Evolutionary conservation across 768 basidiomycete genomes (phyloP), one percentile per base, ranked within the genome.

Genomic region (Suillus subaureus): DNA sequence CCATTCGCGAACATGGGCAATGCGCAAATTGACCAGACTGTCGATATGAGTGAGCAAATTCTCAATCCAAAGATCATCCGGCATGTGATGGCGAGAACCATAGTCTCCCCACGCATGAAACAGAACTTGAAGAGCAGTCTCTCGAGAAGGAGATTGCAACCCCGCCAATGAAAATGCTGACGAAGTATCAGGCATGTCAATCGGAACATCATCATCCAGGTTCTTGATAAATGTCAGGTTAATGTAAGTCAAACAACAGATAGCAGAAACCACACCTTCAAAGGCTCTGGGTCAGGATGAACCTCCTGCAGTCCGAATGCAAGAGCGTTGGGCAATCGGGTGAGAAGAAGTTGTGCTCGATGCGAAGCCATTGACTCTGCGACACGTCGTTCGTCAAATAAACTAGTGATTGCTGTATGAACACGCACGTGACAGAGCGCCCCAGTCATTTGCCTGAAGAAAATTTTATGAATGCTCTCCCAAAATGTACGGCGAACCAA

Each of bases 361-460:
- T 85, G 83, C 21, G 81, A 79, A 3, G 80, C 79, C 71, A 85
- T 79, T 1, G 81, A 84, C 77, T 84, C 84, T 85, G 64, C 11
- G 65, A 1, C 51, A 21, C 11, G n/a, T 16, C 52, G 9, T 67
- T 47, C n/a, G 61, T 28, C 51, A 5, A 52, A 21, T 16, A 1
- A 21, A 31, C 37, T 21, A 5, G 0, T 15, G 60, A 23, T 43
- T 35, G 2, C n/a, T 16, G 2, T 11, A 31, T 2, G 21, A 6
- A 12, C 7, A 73, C 86, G 56, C 67, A 89, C 88, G 86, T 55
- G 87, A 88, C 54, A 89, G 75, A 0, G 88, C 79, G 16, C 86
- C 85, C 88, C 88, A 89, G 65, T 89, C 88, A 42, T 87, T 88
- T 2, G 84, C 82, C 87, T 88, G 64, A 11, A 56, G 15, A 35